Conservation (phyloP, 1,139 yeast species). For the Yamadazyma kanchanaburiensis region DNA sequence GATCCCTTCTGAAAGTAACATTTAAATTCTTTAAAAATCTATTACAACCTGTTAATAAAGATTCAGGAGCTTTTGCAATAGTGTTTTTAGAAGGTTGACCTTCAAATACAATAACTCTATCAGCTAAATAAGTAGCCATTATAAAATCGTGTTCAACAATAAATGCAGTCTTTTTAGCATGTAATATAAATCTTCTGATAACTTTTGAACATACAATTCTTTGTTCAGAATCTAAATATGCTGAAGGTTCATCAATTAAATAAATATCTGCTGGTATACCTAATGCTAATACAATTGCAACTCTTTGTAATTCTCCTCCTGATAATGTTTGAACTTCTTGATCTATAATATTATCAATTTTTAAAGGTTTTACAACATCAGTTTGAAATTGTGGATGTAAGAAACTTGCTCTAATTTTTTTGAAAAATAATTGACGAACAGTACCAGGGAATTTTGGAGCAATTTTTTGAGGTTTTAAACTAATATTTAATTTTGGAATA, state of each 20-base stretch:
- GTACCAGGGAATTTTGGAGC: conserved; percentile 99
- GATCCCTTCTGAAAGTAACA: conserved; percentile 98
- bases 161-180: conserved; percentile 96
- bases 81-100: conserved; percentile 88
- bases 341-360: conserved; percentile 89
- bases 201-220: conserved; percentile 99
- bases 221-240: conserved; percentile 97
- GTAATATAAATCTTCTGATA: conserved; percentile 92
- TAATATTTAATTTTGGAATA: conserved; percentile 85
- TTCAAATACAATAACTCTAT: conserved; percentile 96
- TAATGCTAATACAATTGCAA: conserved; percentile 90
- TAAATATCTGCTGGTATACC: conserved; percentile 96
- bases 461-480: conserved; percentile 98
- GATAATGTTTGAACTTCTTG: conserved; percentile 97
- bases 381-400: conserved; percentile 97
- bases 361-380: conserved; percentile 94
- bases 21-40: conserved; percentile 93
- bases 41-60: conserved; percentile 95
- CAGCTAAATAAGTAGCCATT: conserved; percentile 99
- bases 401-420: conserved; percentile 92
- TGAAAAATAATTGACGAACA: conserved; percentile 93
- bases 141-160: conserved; percentile 99
- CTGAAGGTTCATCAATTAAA: conserved; percentile 97
- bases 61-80: conserved; percentile 82
- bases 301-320: conserved; percentile 99